phyloP scores from a whole-genome alignment of 2,329 filamentous ascomycete species.

The Chaetothyriales sp. region DNA sequence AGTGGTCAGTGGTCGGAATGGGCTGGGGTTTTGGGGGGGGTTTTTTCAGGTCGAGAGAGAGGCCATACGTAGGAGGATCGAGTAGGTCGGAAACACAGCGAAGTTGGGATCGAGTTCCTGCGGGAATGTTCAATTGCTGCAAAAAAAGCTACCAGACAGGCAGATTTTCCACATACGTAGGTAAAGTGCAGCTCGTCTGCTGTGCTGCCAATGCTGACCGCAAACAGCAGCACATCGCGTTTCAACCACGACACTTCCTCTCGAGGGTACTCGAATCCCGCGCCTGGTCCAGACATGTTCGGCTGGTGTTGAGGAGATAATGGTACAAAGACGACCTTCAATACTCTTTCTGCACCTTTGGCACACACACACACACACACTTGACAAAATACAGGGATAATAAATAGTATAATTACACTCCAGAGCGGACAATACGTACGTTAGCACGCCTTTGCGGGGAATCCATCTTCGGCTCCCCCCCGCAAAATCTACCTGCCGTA shows the following conservation, averaged over 20 bases:
- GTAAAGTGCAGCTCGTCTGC: conserved; percentile 86
- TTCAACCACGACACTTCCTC: conserved; percentile 71
- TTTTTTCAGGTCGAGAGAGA: neutral
- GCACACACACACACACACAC: too few relatives aligned
- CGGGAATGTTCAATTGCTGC: conserved; percentile 1
- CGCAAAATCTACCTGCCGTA: neutral
- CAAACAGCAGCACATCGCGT: conserved; percentile 79
- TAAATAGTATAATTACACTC: too few relatives aligned
- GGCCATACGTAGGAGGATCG: conserved; percentile 58
- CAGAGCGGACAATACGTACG: too few relatives aligned
- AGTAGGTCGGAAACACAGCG: conserved; percentile 76
- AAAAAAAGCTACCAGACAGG: neutral
- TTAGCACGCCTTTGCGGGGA: neutral
- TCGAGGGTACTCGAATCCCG: conserved; percentile 66
- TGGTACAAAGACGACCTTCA: neutral
- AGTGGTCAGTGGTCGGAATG: neutral
- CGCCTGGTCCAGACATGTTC: conserved; percentile 39
- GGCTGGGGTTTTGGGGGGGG: too few relatives aligned
- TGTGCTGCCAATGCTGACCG: conserved; percentile 72
- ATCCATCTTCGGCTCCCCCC: neutral
- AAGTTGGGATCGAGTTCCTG: conserved; percentile 77
- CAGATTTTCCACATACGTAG: conserved; percentile 46
- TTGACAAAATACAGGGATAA: too few relatives aligned
- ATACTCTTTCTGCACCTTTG: too few relatives aligned
- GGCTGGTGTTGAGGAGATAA: neutral